Evolutionary conservation across 139 green algal genomes (phyloP), one percentile per base, ranked within the genome.

Genomic region (Bryopsis sp.): DNA sequence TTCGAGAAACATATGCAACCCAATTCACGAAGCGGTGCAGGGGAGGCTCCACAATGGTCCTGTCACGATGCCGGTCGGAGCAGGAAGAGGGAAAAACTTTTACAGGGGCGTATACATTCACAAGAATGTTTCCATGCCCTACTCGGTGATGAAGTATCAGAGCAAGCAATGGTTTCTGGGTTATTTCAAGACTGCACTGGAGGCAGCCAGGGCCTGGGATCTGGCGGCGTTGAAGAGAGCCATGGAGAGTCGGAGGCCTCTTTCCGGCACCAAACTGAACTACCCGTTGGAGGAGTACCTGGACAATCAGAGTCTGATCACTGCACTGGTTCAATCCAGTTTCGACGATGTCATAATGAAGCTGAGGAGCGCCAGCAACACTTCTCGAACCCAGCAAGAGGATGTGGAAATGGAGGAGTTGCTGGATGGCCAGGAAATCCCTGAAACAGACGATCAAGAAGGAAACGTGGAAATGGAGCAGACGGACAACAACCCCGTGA

Each of bases 131-230:
- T 50, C 62, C 5, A n/a, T 54, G 37, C 43, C 39, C 15, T 69
- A 69, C 26, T 32, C 24, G 6, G 28, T 69, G 24, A 57, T 69
- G 7, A 24, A 54, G 8, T 33, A 19, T 11, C 7, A 34, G 5
- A 24, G 32, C 28, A 34, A 29, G 24, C 43, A 48, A 22, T 37
- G 43, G 7, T 69, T 69, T 35, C 32, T 69, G 35, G 62, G 62
- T 7, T 69, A 37, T 54, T 31, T 57, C 32, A 3, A 32, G 19
- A 48, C 62, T 8, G 37, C 38, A 31, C 7, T 7, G 24, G 19
- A 28, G 35, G 62, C 62, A 34, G 62, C 62, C 4, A 11, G 29
- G 22, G 62, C 62, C 6, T 69, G 62, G 62, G 62, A 69, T 54
- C 35, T 69, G 38, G 62, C 62, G 31, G 15, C 62, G 26, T 36